Percentiles rank a stretch among this genome's conserved stretches.
Evolutionary conservation across 164 flowering plant species (phyloP).

Genomic region (Tetracentron sinense): DNA sequence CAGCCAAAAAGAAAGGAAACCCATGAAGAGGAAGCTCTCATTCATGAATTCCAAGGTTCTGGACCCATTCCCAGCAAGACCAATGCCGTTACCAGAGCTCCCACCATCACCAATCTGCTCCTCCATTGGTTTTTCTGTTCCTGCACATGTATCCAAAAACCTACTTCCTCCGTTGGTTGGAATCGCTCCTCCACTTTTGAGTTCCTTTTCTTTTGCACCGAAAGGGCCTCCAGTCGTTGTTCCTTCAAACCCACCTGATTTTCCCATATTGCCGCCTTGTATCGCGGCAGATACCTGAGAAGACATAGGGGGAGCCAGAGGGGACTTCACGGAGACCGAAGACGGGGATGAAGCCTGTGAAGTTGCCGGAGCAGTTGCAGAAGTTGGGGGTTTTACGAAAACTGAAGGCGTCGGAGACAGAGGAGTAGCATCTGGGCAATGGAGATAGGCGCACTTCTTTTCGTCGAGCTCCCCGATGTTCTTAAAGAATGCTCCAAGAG

Average conservation of each 20-base stretch:
- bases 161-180: constrained; percentile 40
- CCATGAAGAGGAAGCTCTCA: constrained; percentile 50
- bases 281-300: constrained; percentile 18
- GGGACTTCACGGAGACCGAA: not conserved
- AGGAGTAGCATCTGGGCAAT: not conserved
- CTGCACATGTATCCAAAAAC: constrained; percentile 34
- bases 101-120: constrained; percentile 41
- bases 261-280: constrained; percentile 46
- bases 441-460: too few species aligned
- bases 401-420: not conserved
- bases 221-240: constrained; percentile 15
- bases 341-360: not conserved
- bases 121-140: constrained; percentile 39
- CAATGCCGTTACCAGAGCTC: constrained; percentile 49
- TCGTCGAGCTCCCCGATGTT: too few species aligned
- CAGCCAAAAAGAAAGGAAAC: constrained; percentile 18
- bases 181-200: constrained; percentile 20
- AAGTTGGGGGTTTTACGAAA: not conserved
- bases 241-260: constrained; percentile 38
- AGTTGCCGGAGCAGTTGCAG: not conserved
- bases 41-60: constrained; percentile 23
- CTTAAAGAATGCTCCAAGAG: too few species aligned
- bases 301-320: not conserved
- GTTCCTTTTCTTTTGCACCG: constrained; percentile 21
- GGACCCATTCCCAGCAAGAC: constrained; percentile 57